Evolutionary conservation across 75 land plant species (phyloP).

Genomic region (Larix kaempferi): DNA sequence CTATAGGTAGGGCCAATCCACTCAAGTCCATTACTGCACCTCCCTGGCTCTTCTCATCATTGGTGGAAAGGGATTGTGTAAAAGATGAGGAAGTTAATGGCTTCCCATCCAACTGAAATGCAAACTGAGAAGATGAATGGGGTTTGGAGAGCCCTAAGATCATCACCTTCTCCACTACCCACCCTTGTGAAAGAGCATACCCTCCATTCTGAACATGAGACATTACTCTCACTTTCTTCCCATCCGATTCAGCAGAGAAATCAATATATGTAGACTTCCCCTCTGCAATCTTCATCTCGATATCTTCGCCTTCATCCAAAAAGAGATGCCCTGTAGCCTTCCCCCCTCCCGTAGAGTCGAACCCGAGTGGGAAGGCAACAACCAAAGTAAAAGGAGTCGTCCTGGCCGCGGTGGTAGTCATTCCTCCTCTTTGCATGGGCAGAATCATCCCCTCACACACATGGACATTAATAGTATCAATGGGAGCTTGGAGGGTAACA

Average conservation of each 20-base stretch:
- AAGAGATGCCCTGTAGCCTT: conserved; percentile 26
- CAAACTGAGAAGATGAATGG: too few relatives aligned
- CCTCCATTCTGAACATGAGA: conserved; percentile 16
- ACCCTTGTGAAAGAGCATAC: conserved; percentile 18
- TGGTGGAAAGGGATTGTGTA: too few relatives aligned
- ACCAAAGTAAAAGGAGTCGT: conserved; percentile 31
- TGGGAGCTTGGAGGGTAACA: conserved; percentile 20
- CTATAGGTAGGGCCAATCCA: too few relatives aligned
- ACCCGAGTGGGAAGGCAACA: conserved; percentile 11
- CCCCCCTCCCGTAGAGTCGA: background rate
- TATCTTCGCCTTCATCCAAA: conserved; percentile 34
- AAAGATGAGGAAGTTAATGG: too few relatives aligned
- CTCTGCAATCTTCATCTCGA: conserved; percentile 30
- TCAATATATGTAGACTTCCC: conserved; percentile 33
- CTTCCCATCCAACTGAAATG: too few relatives aligned
- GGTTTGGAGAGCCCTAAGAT: too few relatives aligned
- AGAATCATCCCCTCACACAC: conserved; percentile 28
- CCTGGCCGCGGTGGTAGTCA: conserved; percentile 23
- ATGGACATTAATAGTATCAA: conserved; percentile 36
- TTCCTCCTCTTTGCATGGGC: conserved; percentile 36
- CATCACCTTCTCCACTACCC: background rate
- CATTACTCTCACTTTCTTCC: conserved; percentile 4
- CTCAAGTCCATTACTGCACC: too few relatives aligned
- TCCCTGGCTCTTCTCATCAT: too few relatives aligned
- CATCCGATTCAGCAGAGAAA: conserved; percentile 11